These are phyloP conservation scores for Bimuria novae-zelandiae DNA, from an alignment of 2,329 filamentous ascomycete species.

Conservation along the genomic window DNA sequence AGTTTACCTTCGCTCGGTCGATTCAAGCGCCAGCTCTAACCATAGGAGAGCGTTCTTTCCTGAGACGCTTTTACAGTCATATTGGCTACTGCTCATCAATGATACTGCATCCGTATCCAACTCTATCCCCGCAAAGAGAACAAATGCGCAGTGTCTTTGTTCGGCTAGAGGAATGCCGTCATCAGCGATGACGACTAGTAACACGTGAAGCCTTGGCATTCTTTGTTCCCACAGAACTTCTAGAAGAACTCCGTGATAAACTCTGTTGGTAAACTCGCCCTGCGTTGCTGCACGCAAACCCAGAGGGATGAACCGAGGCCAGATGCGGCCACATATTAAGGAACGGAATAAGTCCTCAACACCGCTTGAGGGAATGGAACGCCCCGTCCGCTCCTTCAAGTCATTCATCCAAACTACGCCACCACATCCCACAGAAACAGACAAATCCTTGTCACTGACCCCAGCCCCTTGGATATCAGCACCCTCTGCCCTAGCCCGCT, in stretches of 20 bases:
- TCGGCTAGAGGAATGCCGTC: conserved; percentile 13
- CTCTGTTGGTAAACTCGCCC: conserved; percentile 13
- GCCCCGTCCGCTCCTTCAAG: conserved; percentile 37
- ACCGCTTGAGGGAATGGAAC: conserved; percentile 40
- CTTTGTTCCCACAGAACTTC: conserved; percentile 39
- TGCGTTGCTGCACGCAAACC: conserved; percentile 21
- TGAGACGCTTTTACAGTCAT: not conserved
- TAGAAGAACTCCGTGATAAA: conserved; percentile 24
- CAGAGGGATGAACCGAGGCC: conserved; percentile 30
- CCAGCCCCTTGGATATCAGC: conserved; percentile 19
- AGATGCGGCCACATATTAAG: conserved; percentile 29
- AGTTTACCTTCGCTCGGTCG: too few species aligned
- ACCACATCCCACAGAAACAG: conserved; percentile 17
- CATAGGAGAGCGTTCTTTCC: not conserved
- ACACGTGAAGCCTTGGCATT: conserved; percentile 28
- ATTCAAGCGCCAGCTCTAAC: too few species aligned
- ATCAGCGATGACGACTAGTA: conserved; percentile 18
- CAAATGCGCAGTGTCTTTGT: conserved; percentile 31
- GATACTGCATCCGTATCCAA: conserved; percentile 16
- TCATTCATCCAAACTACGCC: conserved; percentile 34
- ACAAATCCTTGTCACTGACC: conserved; percentile 34
- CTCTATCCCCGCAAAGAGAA: conserved; percentile 14
- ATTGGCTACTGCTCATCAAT: not conserved
- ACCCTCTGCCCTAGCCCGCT: too few species aligned
- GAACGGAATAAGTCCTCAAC: conserved; percentile 28